Evolutionary conservation across 768 basidiomycete genomes (phyloP).

Genomic region (Coprinellus micaceus): DNA sequence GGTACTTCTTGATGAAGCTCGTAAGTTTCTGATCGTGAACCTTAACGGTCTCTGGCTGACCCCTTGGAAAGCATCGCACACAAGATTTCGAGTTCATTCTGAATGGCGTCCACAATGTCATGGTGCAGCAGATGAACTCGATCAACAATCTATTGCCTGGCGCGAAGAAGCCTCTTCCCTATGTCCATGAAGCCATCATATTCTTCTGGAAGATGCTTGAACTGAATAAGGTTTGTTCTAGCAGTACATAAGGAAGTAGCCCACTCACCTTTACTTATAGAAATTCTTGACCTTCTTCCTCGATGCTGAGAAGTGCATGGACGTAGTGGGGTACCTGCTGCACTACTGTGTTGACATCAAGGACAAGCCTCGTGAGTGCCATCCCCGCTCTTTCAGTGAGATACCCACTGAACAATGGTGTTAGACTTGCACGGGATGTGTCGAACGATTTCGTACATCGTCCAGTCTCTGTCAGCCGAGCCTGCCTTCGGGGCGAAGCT

Average conservation of each 20-base stretch:
- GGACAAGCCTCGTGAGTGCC: constrained; percentile 79
- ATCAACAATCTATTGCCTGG: constrained; percentile 78
- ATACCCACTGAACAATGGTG: constrained; percentile 1
- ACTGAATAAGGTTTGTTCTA: constrained; percentile 70
- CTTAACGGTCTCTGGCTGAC: background rate
- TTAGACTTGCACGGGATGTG: constrained; percentile 89
- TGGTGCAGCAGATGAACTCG: constrained; percentile 74
- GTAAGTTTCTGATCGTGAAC: constrained; percentile 37
- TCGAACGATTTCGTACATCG: constrained; percentile 83
- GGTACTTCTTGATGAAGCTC: constrained; percentile 88
- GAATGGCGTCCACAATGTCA: constrained; percentile 61
- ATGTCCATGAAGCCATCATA: constrained; percentile 75
- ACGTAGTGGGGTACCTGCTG: constrained; percentile 74
- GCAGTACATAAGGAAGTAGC: background rate
- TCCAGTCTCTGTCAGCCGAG: constrained; percentile 89
- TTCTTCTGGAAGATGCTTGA: constrained; percentile 92
- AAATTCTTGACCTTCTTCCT: constrained; percentile 85
- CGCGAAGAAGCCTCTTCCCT: constrained; percentile 77
- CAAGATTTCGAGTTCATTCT: constrained; percentile 87
- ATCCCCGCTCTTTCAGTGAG: constrained; percentile 2
- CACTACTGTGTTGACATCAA: constrained; percentile 86
- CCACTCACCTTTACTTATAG: constrained; percentile 36
- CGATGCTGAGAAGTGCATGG: constrained; percentile 75
- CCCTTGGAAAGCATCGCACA: constrained; percentile 64
- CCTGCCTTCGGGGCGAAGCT: constrained; percentile 70